Percentiles rank a stretch among this genome's conserved stretches.
Evolutionary conservation across 2,329 filamentous ascomycete species (phyloP).

Genomic region (Neonectria neomacrospora): DNA sequence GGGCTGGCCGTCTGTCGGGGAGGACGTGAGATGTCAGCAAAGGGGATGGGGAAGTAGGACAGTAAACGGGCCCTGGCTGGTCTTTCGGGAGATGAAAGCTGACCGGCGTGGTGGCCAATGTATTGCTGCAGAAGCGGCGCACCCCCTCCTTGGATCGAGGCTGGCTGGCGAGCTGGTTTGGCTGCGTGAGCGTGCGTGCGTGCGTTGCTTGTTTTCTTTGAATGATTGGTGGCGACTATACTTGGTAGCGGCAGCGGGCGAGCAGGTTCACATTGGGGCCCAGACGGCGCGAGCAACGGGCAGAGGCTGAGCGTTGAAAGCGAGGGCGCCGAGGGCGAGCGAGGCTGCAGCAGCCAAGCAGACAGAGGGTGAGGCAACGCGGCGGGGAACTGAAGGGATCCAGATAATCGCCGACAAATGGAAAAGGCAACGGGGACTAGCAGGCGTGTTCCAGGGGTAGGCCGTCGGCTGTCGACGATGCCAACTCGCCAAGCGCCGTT

Average conservation of each 20-base stretch:
- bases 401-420: constrained; percentile 19
- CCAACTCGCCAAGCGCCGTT: constrained; percentile 23
- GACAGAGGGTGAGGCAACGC: constrained; percentile 8
- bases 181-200: constrained; percentile 34
- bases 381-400: constrained; percentile 27
- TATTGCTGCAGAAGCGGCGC: constrained; percentile 42
- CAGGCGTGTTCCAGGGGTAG: constrained; percentile 14
- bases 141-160: constrained; percentile 40
- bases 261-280: constrained; percentile 18
- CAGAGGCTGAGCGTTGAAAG: background rate
- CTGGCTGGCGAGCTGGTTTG: constrained; percentile 36
- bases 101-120: constrained; percentile 41
- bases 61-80: constrained; percentile 42
- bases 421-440: constrained; percentile 17
- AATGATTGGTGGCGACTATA: constrained; percentile 30
- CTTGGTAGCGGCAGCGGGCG: constrained; percentile 16
- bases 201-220: constrained; percentile 24
- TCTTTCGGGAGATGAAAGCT: constrained; percentile 40
- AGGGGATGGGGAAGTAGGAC: constrained; percentile 43
- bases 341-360: constrained; percentile 2
- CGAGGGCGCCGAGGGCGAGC: constrained; percentile 8
- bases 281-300: background rate
- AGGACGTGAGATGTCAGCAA: constrained; percentile 48
- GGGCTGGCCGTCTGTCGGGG: constrained; percentile 44
- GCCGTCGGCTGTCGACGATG: constrained; percentile 9